phyloP scores from a whole-genome alignment of 306 rosid species.

The Lotus japonicus region DNA sequence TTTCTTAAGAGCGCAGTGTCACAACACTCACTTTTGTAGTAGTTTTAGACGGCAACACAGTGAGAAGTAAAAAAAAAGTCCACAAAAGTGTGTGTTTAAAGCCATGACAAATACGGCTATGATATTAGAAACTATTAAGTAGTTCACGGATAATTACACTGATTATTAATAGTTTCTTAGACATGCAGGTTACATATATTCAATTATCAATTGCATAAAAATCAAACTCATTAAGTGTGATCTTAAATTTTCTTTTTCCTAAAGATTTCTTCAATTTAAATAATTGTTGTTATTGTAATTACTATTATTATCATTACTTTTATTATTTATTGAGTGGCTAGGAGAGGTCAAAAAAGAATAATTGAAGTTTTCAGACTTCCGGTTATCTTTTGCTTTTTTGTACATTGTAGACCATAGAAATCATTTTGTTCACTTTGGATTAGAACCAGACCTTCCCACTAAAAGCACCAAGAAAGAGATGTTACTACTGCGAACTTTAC shows the following conservation, averaged over 20 bases:
- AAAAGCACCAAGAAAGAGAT: constrained; percentile 30
- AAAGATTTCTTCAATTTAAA: not conserved
- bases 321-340: not conserved
- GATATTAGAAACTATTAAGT: no score
- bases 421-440: constrained; percentile 46
- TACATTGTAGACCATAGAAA: constrained; percentile 58
- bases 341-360: constrained; percentile 43
- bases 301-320: not conserved
- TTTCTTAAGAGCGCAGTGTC: no score
- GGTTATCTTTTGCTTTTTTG: constrained; percentile 51
- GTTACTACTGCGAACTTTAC: constrained; percentile 17
- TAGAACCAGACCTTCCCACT: constrained; percentile 40
- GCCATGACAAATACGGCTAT: no score
- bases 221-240: not conserved
- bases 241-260: not conserved
- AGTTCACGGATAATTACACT: no score
- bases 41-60: no score
- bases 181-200: no score
- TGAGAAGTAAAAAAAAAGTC: no score
- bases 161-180: no score
- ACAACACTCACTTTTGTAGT: no score
- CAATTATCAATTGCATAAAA: not conserved
- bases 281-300: not conserved
- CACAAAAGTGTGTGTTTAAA: no score
- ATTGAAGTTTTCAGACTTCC: constrained; percentile 29